Percentiles rank a stretch among this genome's conserved stretches.
phyloP scores from a whole-genome alignment of 2,329 filamentous ascomycete genomes.

The Colletotrichum camelliae region DNA sequence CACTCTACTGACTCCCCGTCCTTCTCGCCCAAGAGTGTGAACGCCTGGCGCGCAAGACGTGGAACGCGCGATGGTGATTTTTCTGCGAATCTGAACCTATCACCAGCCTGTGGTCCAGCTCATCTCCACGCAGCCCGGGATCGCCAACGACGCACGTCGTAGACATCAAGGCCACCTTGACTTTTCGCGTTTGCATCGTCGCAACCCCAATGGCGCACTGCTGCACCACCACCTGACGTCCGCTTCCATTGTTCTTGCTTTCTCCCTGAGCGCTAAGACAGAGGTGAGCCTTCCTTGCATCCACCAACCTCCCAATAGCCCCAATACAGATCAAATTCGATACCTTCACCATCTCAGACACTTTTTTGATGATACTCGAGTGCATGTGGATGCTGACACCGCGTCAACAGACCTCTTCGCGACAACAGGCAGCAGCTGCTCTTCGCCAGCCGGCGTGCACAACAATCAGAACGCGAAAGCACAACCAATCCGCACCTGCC shows the following conservation, averaged over 20 bases:
- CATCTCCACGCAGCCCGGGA: neutral
- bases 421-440: neutral
- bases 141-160: neutral
- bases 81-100: conserved; percentile 14
- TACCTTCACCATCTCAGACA: neutral
- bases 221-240: conserved; percentile 3
- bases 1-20: conserved; percentile 17
- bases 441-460: neutral
- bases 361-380: neutral
- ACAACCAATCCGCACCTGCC: neutral
- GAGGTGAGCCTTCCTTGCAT: conserved; percentile 3
- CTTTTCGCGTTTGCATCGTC: neutral
- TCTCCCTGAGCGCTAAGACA: conserved; percentile 9
- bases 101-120: neutral
- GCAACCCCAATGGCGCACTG: conserved; percentile 3
- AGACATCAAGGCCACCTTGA: neutral
- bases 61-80: conserved; percentile 18
- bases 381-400: neutral
- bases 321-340: neutral
- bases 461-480: conserved; percentile 4
- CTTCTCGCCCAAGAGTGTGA: conserved; percentile 5
- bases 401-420: neutral
- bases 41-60: conserved; percentile 9
- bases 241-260: conserved; percentile 14
- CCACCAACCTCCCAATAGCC: neutral